Conservation (phyloP, 1,139 yeast genomes). For the Hyphopichia khmerensis region DNA sequence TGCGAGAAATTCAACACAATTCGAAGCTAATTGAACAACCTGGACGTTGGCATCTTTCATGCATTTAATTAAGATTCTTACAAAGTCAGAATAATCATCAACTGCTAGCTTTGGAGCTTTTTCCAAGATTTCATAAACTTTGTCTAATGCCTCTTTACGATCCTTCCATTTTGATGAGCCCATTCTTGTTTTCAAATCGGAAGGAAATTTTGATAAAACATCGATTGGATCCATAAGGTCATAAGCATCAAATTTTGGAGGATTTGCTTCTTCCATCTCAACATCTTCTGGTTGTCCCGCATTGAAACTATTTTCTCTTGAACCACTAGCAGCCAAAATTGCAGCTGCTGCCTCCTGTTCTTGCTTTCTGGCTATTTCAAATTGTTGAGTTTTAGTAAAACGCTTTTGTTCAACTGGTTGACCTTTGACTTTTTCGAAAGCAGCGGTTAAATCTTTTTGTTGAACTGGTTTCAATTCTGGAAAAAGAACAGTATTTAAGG, state of each 20-base stretch:
- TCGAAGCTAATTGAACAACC: slow-evolving; percentile 81
- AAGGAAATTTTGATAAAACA: slow-evolving; percentile 65
- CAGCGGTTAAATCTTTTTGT: slow-evolving; percentile 76
- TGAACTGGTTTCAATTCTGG: slow-evolving; percentile 86
- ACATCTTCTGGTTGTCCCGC: slow-evolving; percentile 42
- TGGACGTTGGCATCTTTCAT: slow-evolving; percentile 89
- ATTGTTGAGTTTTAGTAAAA: slow-evolving; percentile 51
- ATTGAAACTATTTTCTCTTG: slow-evolving; percentile 18
- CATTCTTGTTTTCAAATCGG: slow-evolving; percentile 54
- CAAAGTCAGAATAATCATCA: slow-evolving; percentile 62
- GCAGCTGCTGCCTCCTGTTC: slow-evolving; percentile 16
- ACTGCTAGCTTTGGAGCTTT: slow-evolving; percentile 43
- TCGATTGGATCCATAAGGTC: slow-evolving; percentile 50
- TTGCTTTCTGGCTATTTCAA: slow-evolving; percentile 16
- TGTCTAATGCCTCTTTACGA: slow-evolving; percentile 81
- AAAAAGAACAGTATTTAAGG: slow-evolving; percentile 59
- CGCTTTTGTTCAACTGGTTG: slow-evolving; percentile 56
- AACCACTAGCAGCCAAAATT: slow-evolving; percentile 13
- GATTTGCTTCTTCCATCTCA: slow-evolving; percentile 37
- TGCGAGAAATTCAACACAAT: slow-evolving; percentile 61
- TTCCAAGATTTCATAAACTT: slow-evolving; percentile 51
- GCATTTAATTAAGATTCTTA: slow-evolving; percentile 64
- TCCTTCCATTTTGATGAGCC: slow-evolving; percentile 85
- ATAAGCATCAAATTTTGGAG: slow-evolving; percentile 43
- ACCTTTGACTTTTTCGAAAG: slow-evolving; percentile 58